A percentile compares a stretch with the other conserved stretches of the same genome.
phyloP scores from a whole-genome alignment of 805 yeast genomes.

The Ogataea nonfermentans region DNA sequence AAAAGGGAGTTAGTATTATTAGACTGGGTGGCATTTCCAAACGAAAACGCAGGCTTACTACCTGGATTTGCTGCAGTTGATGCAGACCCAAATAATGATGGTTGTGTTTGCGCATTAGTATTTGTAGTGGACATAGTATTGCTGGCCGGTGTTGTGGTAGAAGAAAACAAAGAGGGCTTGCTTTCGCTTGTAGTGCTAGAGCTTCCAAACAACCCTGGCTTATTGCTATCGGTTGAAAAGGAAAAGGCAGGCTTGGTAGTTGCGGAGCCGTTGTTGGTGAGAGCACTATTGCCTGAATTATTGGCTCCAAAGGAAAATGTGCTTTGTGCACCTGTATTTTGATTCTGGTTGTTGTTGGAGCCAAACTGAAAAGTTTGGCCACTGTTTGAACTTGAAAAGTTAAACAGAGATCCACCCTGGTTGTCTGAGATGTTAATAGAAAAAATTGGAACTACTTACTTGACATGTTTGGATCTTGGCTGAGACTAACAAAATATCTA shows the following conservation, averaged over 20 bases:
- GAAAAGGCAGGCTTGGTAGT: constrained; percentile 17
- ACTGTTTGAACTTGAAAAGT: background rate
- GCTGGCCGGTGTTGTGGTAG: constrained; percentile 1
- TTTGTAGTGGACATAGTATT: background rate
- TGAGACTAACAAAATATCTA: background rate
- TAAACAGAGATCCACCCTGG: too few species aligned
- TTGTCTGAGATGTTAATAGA: background rate
- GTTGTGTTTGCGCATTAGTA: background rate
- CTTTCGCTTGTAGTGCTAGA: background rate
- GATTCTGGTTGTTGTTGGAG: constrained; percentile 4
- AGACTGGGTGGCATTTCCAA: constrained; percentile 5
- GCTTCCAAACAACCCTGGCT: constrained; percentile 1
- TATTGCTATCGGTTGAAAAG: constrained; percentile 9
- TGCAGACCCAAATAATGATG: constrained; percentile 23
- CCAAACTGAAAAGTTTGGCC: constrained; percentile 9
- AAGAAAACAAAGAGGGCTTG: constrained; percentile 3
- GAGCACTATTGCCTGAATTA: background rate
- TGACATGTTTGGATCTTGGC: background rate
- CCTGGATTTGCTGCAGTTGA: constrained; percentile 5
- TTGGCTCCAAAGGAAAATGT: constrained; percentile 14
- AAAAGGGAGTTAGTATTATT: constrained; percentile 5
- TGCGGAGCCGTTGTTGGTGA: constrained; percentile 3
- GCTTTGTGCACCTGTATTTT: constrained; percentile 1
- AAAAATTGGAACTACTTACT: background rate
- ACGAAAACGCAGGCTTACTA: constrained; percentile 13